Percentiles rank a stretch among this genome's conserved stretches.
These are phyloP conservation scores for Lomentospora prolificans DNA, from an alignment of 2,329 filamentous ascomycete species.

Conservation along the genomic window DNA sequence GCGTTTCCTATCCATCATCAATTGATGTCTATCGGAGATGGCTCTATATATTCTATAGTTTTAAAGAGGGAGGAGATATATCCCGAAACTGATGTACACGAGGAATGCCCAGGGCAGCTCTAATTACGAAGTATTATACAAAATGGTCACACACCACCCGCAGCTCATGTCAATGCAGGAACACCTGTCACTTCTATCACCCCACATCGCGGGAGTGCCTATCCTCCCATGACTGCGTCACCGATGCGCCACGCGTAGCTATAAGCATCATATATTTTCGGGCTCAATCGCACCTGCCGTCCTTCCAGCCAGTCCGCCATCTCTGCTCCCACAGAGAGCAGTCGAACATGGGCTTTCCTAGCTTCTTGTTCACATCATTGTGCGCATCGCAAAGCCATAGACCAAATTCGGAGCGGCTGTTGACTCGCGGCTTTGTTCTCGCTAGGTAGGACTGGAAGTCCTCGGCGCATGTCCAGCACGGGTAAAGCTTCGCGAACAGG, in stretches of 20 bases:
- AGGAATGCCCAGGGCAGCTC: too few species aligned
- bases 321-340: conserved; percentile 85
- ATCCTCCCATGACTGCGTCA: too few species aligned
- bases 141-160: too few species aligned
- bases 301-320: conserved; percentile 84
- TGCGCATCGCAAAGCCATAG: conserved; percentile 78
- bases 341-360: conserved; percentile 88
- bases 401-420: conserved; percentile 60
- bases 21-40: background rate
- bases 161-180: too few species aligned
- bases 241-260: too few species aligned
- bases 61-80: background rate
- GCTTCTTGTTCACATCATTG: conserved; percentile 78
- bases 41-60: background rate
- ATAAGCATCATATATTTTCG: too few species aligned
- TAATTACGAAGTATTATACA: too few species aligned
- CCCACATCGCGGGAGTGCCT: too few species aligned
- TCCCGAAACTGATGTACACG: background rate
- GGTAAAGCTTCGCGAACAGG: conserved; percentile 79
- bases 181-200: too few species aligned
- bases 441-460: conserved; percentile 80
- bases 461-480: conserved; percentile 90
- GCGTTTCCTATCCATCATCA: background rate
- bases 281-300: conserved; percentile 51
- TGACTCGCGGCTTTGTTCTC: conserved; percentile 53